Conservation (phyloP, 805 yeast species). For the Scheffersomyces amazonensis region DNA sequence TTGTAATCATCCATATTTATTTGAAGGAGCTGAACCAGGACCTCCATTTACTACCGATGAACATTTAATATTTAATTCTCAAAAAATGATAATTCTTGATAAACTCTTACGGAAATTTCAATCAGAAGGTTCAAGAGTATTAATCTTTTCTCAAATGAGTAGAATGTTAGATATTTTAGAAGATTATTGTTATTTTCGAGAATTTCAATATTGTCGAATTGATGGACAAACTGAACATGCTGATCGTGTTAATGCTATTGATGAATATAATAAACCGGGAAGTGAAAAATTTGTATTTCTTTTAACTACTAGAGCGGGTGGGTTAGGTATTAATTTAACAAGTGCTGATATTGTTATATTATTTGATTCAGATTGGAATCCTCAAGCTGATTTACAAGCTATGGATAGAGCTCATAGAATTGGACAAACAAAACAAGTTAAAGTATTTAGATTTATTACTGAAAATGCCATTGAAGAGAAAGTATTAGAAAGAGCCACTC, state of each 20-base stretch:
- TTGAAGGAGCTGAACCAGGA: constrained; percentile 89
- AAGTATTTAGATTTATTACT: constrained; percentile 72
- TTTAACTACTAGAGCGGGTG: constrained; percentile 86
- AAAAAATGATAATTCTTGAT: constrained; percentile 70
- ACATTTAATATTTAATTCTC: constrained; percentile 71
- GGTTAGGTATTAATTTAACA: constrained; percentile 80
- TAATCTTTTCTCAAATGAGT: constrained; percentile 82
- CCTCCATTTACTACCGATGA: constrained; percentile 87
- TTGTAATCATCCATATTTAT: constrained; percentile 80
- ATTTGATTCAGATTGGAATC: constrained; percentile 85
- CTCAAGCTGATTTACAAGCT: constrained; percentile 85
- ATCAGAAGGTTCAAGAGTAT: constrained; percentile 71
- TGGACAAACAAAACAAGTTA: constrained; percentile 82
- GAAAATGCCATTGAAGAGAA: constrained; percentile 84
- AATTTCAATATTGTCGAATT: constrained; percentile 70
- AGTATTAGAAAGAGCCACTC: constrained; percentile 78
- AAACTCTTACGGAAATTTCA: constrained; percentile 58
- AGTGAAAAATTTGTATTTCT: constrained; percentile 71
- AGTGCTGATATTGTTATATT: constrained; percentile 76
- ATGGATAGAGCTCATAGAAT: constrained; percentile 90
- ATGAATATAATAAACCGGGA: constrained; percentile 74
- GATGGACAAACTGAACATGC: constrained; percentile 83
- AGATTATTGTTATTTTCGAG: constrained; percentile 72
- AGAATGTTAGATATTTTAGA: constrained; percentile 77
- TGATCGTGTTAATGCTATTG: constrained; percentile 73